Base-by-base conservation (phyloP, 2,329 filamentous ascomycete genomes). In the Fusarium dlaminii region DNA sequence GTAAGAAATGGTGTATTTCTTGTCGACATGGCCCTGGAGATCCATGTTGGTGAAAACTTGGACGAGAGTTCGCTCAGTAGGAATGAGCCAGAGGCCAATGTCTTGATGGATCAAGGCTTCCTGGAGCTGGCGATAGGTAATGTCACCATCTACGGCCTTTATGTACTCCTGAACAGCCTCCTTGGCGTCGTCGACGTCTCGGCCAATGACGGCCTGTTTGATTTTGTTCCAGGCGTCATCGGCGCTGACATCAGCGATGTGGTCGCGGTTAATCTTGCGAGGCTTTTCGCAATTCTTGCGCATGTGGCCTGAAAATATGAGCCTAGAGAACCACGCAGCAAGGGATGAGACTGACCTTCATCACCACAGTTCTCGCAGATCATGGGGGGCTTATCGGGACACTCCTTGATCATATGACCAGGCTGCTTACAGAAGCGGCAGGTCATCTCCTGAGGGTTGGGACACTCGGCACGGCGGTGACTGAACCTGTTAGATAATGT, bases 41-140 rank as follows among this genome's bases (percentile, higher is more conserved):
- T 94, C 91, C 89, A 94, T 92, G 81, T 92, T 91, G 68, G 90
- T 93, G 74, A 91, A 87, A 10, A 90, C 89, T 3, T 82, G 78
- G 1, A 92, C 80, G 11, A 86, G 80, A 39, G 87, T 82, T 73
- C 89, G 87, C 83, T 93, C 88, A 11, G 89, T 81, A 11, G 89
- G 90, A 73, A 94, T 91, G 60, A 94, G 82, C 82, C 87, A 91
- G 20, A 92, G 82, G 7, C 82, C 81, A 66, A 92, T 85, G 1
- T 83, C 79, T 46, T 89, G 83, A 4, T 81, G 75, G 12, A 92
- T 89, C 79, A 94, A 87, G 3, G 85, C 85, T 37, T 84, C 77
- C 83, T 94, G 91, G 11, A 94, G 84, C 24, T 91, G 84, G 13
- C 83, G 75, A 74, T 92, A 91, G 1, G 88, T 92, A 22, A 87